phyloP scores from a whole-genome alignment of 2,329 filamentous ascomycete species.

The Diaporthe sp. region DNA sequence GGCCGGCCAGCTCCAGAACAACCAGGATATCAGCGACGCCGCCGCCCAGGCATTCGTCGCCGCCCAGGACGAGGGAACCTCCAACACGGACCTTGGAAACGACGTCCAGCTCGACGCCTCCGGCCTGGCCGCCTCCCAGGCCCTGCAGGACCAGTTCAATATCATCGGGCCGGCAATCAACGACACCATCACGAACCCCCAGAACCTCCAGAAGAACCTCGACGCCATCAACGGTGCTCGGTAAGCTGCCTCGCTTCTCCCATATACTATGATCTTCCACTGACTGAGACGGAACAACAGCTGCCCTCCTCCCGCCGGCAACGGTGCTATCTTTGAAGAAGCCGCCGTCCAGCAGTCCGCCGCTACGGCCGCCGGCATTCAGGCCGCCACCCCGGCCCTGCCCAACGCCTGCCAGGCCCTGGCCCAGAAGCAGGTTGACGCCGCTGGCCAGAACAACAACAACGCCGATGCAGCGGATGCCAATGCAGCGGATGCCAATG shows the following conservation, averaged over 20 bases:
- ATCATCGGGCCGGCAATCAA: conserved; percentile 35
- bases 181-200: conserved; percentile 31
- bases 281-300: background rate
- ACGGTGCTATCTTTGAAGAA: conserved; percentile 33
- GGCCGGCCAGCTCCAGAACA: conserved; percentile 6
- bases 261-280: background rate
- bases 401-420: conserved; percentile 16
- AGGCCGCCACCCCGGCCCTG: conserved; percentile 11
- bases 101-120: conserved; percentile 28
- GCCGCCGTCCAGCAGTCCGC: conserved; percentile 35
- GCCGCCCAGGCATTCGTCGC: conserved; percentile 25
- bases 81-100: conserved; percentile 14
- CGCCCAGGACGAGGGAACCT: conserved; percentile 32
- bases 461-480: background rate
- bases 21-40: conserved; percentile 30
- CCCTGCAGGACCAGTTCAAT: conserved; percentile 26
- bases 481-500: background rate
- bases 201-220: conserved; percentile 33
- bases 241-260: background rate
- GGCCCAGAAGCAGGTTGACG: conserved; percentile 16
- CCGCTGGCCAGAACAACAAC: conserved; percentile 21
- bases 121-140: background rate
- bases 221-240: conserved; percentile 36
- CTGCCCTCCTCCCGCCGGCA: conserved; percentile 27
- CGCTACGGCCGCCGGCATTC: conserved; percentile 12